A percentile compares a stretch with the other conserved stretches of the same genome.
These are phyloP conservation scores for Rhododendron ferrugineum DNA, from an alignment of 148 eudicot genomes.

Conservation along the genomic window DNA sequence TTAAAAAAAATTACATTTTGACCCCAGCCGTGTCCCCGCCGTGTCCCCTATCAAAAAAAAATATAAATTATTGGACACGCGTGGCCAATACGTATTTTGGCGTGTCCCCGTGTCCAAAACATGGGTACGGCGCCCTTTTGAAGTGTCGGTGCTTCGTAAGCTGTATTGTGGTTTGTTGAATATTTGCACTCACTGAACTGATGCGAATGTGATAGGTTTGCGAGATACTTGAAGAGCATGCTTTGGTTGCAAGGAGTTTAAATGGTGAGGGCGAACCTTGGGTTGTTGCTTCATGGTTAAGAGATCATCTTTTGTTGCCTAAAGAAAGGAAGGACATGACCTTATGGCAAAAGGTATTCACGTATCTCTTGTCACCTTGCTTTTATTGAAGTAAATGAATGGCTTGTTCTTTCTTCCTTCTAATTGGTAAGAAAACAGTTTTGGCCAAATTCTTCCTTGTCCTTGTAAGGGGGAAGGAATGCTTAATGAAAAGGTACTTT, in stretches of 20 bases:
- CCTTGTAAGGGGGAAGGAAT: conserved; percentile 1
- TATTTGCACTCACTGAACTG: neutral
- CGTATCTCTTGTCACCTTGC: neutral
- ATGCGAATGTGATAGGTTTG: conserved; percentile 56
- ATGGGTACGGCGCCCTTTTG: too few relatives aligned
- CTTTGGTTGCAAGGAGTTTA: conserved; percentile 46
- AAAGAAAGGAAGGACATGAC: conserved; percentile 71
- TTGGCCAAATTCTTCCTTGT: neutral
- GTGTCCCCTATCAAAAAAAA: too few relatives aligned
- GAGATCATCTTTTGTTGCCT: conserved; percentile 89
- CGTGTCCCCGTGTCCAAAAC: too few relatives aligned
- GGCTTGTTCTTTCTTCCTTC: neutral
- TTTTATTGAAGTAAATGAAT: neutral
- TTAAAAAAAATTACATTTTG: too few relatives aligned
- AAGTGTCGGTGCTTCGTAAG: too few relatives aligned
- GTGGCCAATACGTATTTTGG: too few relatives aligned
- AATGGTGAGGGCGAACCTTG: conserved; percentile 65
- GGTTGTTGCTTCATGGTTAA: conserved; percentile 91
- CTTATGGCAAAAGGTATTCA: conserved; percentile 79
- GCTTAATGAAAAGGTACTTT: neutral
- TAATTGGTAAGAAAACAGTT: neutral
- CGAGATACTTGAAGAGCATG: conserved; percentile 85
- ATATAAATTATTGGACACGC: too few relatives aligned
- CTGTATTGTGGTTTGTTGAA: neutral
- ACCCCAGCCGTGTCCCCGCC: too few relatives aligned